phyloP scores from a whole-genome alignment of 352 stramenopile genomes.

The Globisporangium cystogenes region DNA sequence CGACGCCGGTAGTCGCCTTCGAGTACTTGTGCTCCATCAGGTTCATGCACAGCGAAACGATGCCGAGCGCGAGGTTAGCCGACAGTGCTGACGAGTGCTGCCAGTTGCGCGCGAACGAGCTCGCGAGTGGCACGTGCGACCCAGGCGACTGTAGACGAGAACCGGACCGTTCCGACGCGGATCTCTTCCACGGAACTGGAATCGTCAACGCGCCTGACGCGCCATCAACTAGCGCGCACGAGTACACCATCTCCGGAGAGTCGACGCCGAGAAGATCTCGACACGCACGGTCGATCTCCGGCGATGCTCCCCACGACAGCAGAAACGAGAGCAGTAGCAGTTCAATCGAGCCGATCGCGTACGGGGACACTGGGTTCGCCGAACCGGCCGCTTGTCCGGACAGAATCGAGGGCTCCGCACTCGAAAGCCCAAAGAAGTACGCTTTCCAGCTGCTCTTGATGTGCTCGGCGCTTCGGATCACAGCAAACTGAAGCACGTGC shows the following conservation, averaged over 20 bases:
- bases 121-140: constrained; percentile 16
- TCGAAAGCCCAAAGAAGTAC: constrained; percentile 40
- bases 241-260: constrained; percentile 44
- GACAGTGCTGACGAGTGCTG: constrained; percentile 70
- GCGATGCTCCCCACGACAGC: constrained; percentile 65
- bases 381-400: background rate
- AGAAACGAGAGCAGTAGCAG: constrained; percentile 65
- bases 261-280: constrained; percentile 48
- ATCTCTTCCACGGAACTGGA: constrained; percentile 51
- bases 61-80: constrained; percentile 54
- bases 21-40: constrained; percentile 78
- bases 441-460: constrained; percentile 68
- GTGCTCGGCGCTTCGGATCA: constrained; percentile 56
- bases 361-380: constrained; percentile 25
- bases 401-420: constrained; percentile 4
- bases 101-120: constrained; percentile 56
- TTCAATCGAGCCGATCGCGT: constrained; percentile 66
- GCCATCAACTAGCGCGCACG: constrained; percentile 56
- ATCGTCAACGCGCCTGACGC: constrained; percentile 59
- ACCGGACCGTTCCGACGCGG: background rate
- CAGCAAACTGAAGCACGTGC: constrained; percentile 60
- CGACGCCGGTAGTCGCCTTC: constrained; percentile 11
- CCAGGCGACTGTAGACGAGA: constrained; percentile 1
- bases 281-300: constrained; percentile 65
- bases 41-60: constrained; percentile 77